phyloP scores from a whole-genome alignment of 2,329 filamentous ascomycete species.

The Apiospora arundinis region DNA sequence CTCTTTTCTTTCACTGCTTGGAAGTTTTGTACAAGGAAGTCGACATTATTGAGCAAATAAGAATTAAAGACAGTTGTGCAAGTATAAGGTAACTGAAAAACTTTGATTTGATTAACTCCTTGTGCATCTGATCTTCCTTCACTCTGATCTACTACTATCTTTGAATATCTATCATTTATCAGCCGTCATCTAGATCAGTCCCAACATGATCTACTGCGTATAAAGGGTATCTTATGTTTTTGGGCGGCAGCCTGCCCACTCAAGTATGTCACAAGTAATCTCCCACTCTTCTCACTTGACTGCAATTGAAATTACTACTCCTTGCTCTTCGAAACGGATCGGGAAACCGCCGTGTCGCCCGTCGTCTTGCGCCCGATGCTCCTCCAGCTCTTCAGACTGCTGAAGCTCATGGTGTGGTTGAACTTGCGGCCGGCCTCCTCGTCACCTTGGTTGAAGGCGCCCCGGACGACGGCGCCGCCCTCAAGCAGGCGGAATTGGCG shows the following conservation, averaged over 20 bases:
- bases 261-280: neutral
- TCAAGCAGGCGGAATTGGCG: conserved; percentile 59
- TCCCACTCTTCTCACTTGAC: neutral
- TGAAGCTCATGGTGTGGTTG: conserved; percentile 56
- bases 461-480: conserved; percentile 56
- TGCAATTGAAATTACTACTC: conserved; percentile 2
- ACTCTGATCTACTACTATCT: neutral
- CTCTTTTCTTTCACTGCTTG: neutral
- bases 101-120: neutral
- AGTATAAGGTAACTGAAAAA: neutral
- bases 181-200: neutral
- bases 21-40: neutral
- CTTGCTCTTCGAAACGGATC: neutral
- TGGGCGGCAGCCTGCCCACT: conserved; percentile 3
- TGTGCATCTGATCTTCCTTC: neutral
- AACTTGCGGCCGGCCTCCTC: conserved; percentile 52
- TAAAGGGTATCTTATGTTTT: conserved; percentile 19
- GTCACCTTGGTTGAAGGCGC: conserved; percentile 59
- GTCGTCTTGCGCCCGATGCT: conserved; percentile 43
- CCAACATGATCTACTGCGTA: neutral
- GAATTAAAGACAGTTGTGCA: neutral
- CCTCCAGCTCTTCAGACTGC: conserved; percentile 53
- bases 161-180: neutral
- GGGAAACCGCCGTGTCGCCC: conserved; percentile 25
- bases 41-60: neutral